Percentiles rank a stretch among this genome's conserved stretches.
These are phyloP conservation scores for Phytopythium montanum DNA, from an alignment of 352 stramenopile species.

Conservation along the genomic window DNA sequence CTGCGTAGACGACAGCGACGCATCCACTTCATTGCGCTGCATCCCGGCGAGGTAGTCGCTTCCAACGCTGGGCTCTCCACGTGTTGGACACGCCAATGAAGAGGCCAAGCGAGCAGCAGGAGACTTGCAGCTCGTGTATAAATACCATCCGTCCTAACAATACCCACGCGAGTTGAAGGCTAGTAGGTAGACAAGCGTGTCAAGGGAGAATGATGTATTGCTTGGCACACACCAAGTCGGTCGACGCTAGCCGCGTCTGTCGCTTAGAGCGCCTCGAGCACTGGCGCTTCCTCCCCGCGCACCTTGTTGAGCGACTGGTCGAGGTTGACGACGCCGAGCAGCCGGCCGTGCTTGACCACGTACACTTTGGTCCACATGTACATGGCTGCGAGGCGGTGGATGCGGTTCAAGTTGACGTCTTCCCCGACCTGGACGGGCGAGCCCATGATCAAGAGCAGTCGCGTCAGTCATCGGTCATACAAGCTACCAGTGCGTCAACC, in stretches of 20 bases:
- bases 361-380: constrained; percentile 85
- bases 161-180: background rate
- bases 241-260: background rate
- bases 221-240: background rate
- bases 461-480: background rate
- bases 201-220: background rate
- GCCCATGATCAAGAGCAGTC: background rate
- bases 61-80: background rate
- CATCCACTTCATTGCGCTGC: constrained; percentile 84
- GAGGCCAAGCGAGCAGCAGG: background rate
- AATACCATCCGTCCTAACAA: constrained; percentile 3
- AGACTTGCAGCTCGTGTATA: background rate
- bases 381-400: constrained; percentile 77
- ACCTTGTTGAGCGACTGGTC: constrained; percentile 57
- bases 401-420: constrained; percentile 59
- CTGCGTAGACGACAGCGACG: constrained; percentile 36
- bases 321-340: constrained; percentile 67
- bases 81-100: background rate
- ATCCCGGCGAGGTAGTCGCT: constrained; percentile 17
- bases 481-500: background rate
- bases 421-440: constrained; percentile 38
- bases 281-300: constrained; percentile 37
- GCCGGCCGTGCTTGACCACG: constrained; percentile 63
- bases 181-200: no score
- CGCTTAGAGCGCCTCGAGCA: constrained; percentile 14